Conservation (phyloP, 2,329 filamentous ascomycete genomes). For the Hymenoscyphus infarciens region DNA sequence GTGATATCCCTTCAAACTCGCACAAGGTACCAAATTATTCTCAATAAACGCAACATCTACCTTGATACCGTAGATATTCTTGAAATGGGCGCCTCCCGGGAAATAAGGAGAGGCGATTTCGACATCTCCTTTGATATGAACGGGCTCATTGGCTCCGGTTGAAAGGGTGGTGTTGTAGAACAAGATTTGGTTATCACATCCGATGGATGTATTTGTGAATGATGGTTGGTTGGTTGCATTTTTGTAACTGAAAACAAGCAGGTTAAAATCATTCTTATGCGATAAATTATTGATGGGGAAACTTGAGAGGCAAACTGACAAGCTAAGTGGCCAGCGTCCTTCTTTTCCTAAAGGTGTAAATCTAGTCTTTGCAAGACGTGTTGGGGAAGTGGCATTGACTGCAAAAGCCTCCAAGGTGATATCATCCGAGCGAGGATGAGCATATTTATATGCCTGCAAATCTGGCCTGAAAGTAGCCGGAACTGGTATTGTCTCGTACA, state of each 20-base stretch:
- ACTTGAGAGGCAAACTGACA: constrained; percentile 8
- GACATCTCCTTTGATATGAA: constrained; percentile 36
- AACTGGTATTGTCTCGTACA: constrained; percentile 6
- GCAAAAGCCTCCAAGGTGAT: constrained; percentile 6
- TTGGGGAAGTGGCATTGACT: neutral
- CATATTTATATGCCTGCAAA: constrained; percentile 7
- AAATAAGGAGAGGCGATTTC: constrained; percentile 34
- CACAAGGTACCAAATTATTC: constrained; percentile 36
- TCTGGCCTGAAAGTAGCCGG: constrained; percentile 9
- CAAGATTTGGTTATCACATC: constrained; percentile 44
- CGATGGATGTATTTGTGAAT: constrained; percentile 38
- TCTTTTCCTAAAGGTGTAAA: neutral
- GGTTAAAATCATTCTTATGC: neutral
- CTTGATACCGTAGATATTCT: constrained; percentile 35
- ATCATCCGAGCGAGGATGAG: neutral
- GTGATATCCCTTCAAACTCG: constrained; percentile 23
- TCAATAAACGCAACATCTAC: constrained; percentile 41
- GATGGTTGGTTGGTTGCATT: constrained; percentile 54
- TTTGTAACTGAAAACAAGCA: constrained; percentile 33
- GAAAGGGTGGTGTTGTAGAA: constrained; percentile 46
- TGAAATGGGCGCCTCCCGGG: constrained; percentile 31
- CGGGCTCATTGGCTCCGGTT: constrained; percentile 32
- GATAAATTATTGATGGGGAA: neutral
- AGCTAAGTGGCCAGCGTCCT: constrained; percentile 11
- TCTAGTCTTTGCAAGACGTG: constrained; percentile 8